Base-by-base conservation (phyloP, 805 yeast species). In the Dipodascopsis tothii region DNA sequence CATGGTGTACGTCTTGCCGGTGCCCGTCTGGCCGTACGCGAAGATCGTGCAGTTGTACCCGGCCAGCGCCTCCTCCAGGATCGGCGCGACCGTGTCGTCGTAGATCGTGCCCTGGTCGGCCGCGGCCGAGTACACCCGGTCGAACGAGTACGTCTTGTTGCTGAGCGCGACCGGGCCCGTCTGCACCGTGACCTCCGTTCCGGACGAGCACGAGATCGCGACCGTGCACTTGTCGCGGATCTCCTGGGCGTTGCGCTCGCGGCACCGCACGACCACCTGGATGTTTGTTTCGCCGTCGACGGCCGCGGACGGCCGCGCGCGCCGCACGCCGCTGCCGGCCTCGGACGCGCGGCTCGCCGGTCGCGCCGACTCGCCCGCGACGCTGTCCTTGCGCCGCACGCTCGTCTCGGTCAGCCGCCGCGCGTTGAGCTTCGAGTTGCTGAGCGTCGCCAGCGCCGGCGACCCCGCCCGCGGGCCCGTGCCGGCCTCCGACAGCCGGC, bases 11-110 rank as follows among this genome's bases (percentile, higher is more conserved):
- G 88, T 74, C 60, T 83, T 83, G 3, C 92, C 92, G 1, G 86
- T 72, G 0, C 86, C 84, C 0, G 84, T 77, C 56, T 81, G 90
- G 6, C 94, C 94, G 60, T 82, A 84, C 0, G 88, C 84, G 27
- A 84, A 63, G 0, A 84, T 75, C 0, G 90, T 76, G 21, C 87
- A 84, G 58, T 84, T 83, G 57, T 78, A 80, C 0, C 96, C 96
- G 41, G 71, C 66, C 45, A 86, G 64, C 46, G 86, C 73, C 27
- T 88, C 95, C 21, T 72, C 70, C 39, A 81, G 70, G 42, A 78
- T 62, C 9, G 80, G 80, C 25, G 72, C 65, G 0, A 88, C 94
- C 17, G 81, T 80, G 21, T 74, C 74, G 19, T 78, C 75, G 54
- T 80, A 87, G 1, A 87, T 60, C 32, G 71, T 65, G 35, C 69